Conservation (phyloP, 495 filamentous ascomycete genomes). For the Tuber calosporum region DNA sequence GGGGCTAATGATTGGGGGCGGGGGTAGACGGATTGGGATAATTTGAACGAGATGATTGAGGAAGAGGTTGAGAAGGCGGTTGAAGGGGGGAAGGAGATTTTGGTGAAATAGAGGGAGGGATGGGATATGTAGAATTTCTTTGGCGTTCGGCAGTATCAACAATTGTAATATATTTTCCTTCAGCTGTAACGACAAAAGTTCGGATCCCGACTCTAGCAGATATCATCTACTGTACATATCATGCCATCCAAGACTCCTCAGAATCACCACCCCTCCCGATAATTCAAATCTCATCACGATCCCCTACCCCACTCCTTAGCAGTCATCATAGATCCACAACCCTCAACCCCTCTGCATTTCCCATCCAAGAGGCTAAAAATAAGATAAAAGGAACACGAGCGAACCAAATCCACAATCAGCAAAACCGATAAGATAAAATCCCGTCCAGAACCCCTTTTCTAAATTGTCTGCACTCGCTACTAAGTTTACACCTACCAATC, state of each 20-base stretch:
- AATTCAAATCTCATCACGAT: too few species aligned
- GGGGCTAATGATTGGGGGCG: slow-evolving; percentile 42
- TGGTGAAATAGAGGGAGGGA: slow-evolving; percentile 52
- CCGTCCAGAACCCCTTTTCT: too few species aligned
- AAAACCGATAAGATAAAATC: too few species aligned
- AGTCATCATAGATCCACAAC: too few species aligned
- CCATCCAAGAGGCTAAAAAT: neutral
- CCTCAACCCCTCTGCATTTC: neutral
- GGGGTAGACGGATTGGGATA: slow-evolving; percentile 23
- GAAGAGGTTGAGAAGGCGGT: slow-evolving; percentile 28
- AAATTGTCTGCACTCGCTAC: too few species aligned
- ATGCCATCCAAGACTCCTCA: neutral
- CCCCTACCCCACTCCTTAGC: neutral
- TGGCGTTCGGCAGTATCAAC: slow-evolving; percentile 9
- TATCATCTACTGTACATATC: too few species aligned
- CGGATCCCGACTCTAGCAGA: neutral
- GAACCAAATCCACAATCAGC: too few species aligned
- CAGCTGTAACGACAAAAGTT: neutral
- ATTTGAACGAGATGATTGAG: slow-evolving; percentile 36
- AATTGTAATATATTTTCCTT: neutral
- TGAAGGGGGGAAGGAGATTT: slow-evolving; percentile 44
- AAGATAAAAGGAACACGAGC: neutral
- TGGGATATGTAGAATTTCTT: slow-evolving; percentile 12
- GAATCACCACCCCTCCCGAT: too few species aligned
- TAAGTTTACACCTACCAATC: too few species aligned